Conservation (phyloP, 108 stramenopile species). For the Phaeodactylum tricornutum region DNA sequence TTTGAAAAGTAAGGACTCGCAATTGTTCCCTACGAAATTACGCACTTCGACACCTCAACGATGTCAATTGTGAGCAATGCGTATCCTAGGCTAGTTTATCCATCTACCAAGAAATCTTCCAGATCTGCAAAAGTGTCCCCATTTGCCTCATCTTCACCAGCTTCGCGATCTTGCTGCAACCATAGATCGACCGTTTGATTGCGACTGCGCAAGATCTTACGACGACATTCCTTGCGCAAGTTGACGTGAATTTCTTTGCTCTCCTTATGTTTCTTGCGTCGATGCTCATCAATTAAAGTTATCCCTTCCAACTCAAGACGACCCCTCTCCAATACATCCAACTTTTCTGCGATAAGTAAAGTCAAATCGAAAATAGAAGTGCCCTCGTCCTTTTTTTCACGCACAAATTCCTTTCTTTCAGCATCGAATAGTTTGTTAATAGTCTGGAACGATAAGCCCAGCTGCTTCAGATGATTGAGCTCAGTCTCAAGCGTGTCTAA, state of each 20-base stretch:
- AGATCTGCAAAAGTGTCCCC: constrained; percentile 32
- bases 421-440: too few species aligned
- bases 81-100: too few species aligned
- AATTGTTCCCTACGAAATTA: too few species aligned
- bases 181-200: constrained; percentile 31
- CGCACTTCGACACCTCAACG: too few species aligned
- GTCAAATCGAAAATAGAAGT: background rate
- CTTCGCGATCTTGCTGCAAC: constrained; percentile 15
- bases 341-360: background rate
- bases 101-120: constrained; percentile 41
- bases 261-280: constrained; percentile 10
- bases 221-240: constrained; percentile 2
- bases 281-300: background rate
- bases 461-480: too few species aligned
- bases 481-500: too few species aligned
- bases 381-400: background rate
- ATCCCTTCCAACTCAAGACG: background rate
- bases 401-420: background rate
- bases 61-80: too few species aligned
- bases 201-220: constrained; percentile 14
- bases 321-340: background rate
- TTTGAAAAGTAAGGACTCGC: too few species aligned
- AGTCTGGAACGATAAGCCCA: too few species aligned
- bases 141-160: constrained; percentile 1
- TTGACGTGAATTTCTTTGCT: constrained; percentile 5